These are phyloP conservation scores for Ciborinia camelliae DNA, from an alignment of 2,329 filamentous ascomycete genomes.

Conservation along the genomic window DNA sequence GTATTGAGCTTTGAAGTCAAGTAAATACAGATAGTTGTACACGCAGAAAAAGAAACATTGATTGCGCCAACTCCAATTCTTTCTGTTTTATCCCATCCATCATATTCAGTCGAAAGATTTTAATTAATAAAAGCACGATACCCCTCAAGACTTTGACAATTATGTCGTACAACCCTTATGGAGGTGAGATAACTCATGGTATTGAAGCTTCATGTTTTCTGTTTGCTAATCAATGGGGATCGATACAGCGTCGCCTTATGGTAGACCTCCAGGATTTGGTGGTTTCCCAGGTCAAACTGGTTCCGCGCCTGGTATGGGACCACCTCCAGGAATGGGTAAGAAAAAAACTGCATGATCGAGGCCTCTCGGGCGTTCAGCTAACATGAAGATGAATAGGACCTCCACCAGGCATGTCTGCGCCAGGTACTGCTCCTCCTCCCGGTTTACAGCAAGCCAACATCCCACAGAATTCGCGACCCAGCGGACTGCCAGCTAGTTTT, in stretches of 20 bases:
- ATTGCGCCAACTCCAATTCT: conserved; percentile 10
- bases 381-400: conserved; percentile 50
- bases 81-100: background rate
- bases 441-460: conserved; percentile 73
- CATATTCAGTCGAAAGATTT: too few species aligned
- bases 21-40: background rate
- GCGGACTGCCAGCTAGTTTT: conserved; percentile 76
- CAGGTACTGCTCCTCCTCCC: conserved; percentile 74
- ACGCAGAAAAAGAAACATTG: background rate
- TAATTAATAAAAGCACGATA: background rate
- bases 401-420: conserved; percentile 78
- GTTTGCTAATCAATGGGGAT: background rate
- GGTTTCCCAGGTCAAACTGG: conserved; percentile 60
- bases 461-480: conserved; percentile 75
- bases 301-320: conserved; percentile 64
- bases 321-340: conserved; percentile 80
- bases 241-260: conserved; percentile 51
- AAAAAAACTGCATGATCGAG: conserved; percentile 18
- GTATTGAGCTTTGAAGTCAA: background rate
- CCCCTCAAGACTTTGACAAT: background rate
- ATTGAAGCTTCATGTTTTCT: background rate
- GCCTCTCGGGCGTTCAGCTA: conserved; percentile 19
- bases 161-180: conserved; percentile 40
- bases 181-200: conserved; percentile 28
- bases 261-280: conserved; percentile 69